phyloP scores from a whole-genome alignment of 768 basidiomycete genomes.

The Pholiota molesta region DNA sequence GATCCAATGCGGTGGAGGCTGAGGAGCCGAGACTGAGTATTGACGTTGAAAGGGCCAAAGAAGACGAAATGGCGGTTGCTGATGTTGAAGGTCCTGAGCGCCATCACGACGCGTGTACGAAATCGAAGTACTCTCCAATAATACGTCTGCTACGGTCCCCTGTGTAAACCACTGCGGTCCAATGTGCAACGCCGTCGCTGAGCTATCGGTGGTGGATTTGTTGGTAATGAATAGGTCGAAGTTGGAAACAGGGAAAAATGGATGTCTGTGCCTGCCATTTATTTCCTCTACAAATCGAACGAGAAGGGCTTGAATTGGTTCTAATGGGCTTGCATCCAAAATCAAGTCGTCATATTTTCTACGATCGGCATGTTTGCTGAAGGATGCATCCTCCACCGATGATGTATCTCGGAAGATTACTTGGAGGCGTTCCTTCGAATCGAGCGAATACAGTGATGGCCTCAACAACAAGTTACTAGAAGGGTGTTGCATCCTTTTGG shows the following conservation, averaged over 20 bases:
- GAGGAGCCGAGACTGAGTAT: neutral
- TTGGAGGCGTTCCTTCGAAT: neutral
- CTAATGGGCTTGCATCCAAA: slow-evolving; percentile 1
- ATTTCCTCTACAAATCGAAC: neutral
- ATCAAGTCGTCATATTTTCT: neutral
- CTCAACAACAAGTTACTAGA: neutral
- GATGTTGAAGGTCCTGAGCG: neutral
- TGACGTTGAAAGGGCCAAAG: neutral
- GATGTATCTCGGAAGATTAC: neutral
- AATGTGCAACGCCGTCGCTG: neutral
- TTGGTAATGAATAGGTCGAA: neutral
- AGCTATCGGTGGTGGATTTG: neutral
- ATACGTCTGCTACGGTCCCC: neutral
- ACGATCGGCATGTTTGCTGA: neutral
- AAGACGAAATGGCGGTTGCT: neutral
- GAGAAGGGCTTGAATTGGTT: slow-evolving; percentile 1
- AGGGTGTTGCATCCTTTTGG: neutral
- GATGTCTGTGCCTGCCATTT: slow-evolving; percentile 2
- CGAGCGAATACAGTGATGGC: neutral
- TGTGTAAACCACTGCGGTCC: slow-evolving; percentile 4
- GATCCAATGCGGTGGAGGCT: neutral
- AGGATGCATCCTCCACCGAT: neutral
- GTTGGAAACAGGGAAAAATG: slow-evolving; percentile 1
- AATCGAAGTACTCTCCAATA: neutral
- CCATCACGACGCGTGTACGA: slow-evolving; percentile 2